Conservation (phyloP, 495 filamentous ascomycete species). For the Terfezia claveryi region DNA sequence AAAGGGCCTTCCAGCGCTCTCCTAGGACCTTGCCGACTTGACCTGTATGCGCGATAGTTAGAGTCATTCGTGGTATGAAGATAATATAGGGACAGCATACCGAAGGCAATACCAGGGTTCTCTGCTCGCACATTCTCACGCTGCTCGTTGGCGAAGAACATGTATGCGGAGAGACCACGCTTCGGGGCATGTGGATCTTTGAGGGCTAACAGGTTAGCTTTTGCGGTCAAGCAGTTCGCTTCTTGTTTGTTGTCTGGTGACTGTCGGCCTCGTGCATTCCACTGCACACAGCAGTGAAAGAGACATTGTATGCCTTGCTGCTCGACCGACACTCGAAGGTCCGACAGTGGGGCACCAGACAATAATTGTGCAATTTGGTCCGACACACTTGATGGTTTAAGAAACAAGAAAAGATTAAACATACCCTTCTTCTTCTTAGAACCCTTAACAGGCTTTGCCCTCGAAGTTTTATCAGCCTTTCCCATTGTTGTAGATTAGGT, state of each 20-base stretch:
- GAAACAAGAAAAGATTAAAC: slow-evolving; percentile 10
- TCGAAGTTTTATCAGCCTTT: slow-evolving; percentile 39
- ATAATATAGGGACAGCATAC: slow-evolving; percentile 28
- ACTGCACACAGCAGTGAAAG: not conserved
- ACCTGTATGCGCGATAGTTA: slow-evolving; percentile 28
- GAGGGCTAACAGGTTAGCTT: not conserved
- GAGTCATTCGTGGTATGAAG: not conserved
- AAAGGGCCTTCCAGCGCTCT: slow-evolving; percentile 91
- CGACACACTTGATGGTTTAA: not conserved
- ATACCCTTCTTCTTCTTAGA: slow-evolving; percentile 71
- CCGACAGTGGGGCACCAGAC: no score
- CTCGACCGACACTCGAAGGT: not conserved
- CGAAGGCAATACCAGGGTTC: slow-evolving; percentile 94
- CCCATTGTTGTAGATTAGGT: slow-evolving; percentile 36
- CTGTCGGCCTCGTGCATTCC: no score
- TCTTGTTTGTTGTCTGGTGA: no score
- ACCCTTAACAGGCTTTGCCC: slow-evolving; percentile 25
- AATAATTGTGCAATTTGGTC: no score
- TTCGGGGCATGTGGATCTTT: slow-evolving; percentile 95
- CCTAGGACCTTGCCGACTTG: slow-evolving; percentile 95
- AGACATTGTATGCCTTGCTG: slow-evolving; percentile 3
- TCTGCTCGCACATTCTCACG: slow-evolving; percentile 95
- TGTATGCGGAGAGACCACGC: slow-evolving; percentile 97
- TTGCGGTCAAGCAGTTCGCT: no score
- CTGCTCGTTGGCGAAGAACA: slow-evolving; percentile 99